Evolutionary conservation across 345 rosid species (phyloP).

Genomic region (Gossypium arboreum): DNA sequence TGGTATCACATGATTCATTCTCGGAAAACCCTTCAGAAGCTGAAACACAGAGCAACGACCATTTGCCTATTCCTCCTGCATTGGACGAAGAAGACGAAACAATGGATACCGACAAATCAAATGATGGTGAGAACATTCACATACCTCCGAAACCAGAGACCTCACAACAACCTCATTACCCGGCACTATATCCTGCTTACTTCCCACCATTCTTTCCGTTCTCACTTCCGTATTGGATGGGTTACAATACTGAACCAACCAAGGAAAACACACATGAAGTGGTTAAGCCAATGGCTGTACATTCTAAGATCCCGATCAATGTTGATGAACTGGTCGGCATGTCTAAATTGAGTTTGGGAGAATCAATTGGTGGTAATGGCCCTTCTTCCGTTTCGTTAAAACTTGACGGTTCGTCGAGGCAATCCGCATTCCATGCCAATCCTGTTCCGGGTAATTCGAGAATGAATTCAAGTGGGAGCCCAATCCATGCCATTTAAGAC

Average conservation of each 20-base stretch:
- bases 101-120: slow-evolving; percentile 88
- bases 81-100: slow-evolving; percentile 89
- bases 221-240: slow-evolving; percentile 67
- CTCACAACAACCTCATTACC: slow-evolving; percentile 43
- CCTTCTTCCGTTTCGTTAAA: slow-evolving; percentile 71
- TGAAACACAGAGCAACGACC: slow-evolving; percentile 43
- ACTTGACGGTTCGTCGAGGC: slow-evolving; percentile 69
- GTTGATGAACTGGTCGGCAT: slow-evolving; percentile 89
- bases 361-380: slow-evolving; percentile 44
- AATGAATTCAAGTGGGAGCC: slow-evolving; percentile 41
- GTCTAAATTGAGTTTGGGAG: slow-evolving; percentile 83
- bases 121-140: slow-evolving; percentile 50
- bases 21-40: slow-evolving; percentile 31
- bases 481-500: slow-evolving; percentile 55
- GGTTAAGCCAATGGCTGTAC: slow-evolving; percentile 76
- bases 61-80: slow-evolving; percentile 45
- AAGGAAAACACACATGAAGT: slow-evolving; percentile 58
- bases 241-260: slow-evolving; percentile 36
- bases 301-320: slow-evolving; percentile 79
- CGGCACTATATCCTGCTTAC: slow-evolving; percentile 66
- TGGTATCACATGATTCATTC: slow-evolving; percentile 56
- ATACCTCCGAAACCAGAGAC: slow-evolving; percentile 41
- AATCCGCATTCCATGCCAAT: slow-evolving; percentile 91
- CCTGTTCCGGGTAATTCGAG: slow-evolving; percentile 52
- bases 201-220: slow-evolving; percentile 65